Conservation (phyloP, 1,284 basidiomycete species). For the Sanghuangporus sanghuang region DNA sequence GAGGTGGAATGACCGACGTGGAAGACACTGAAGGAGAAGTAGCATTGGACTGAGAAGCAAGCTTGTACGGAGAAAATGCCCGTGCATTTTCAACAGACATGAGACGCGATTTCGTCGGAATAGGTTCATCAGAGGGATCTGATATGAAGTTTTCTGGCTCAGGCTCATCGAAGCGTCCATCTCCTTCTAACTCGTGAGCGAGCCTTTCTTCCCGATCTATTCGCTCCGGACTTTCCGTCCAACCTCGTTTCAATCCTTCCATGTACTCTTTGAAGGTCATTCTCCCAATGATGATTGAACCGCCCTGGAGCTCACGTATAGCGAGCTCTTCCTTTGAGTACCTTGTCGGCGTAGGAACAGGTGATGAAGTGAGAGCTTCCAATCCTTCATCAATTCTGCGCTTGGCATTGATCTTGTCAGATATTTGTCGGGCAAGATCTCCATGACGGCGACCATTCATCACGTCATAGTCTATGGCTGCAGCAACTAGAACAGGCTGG, state of each 20-base stretch:
- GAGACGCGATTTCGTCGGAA: slow-evolving; percentile 36
- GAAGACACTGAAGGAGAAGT: slow-evolving; percentile 24
- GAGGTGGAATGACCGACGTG: slow-evolving; percentile 34
- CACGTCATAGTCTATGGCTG: slow-evolving; percentile 89
- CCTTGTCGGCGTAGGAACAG: slow-evolving; percentile 52
- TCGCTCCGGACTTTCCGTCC: slow-evolving; percentile 68
- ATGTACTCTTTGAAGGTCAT: slow-evolving; percentile 94
- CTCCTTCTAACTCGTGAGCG: slow-evolving; percentile 61
- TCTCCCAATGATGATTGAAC: slow-evolving; percentile 84
- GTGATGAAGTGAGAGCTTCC: slow-evolving; percentile 42
- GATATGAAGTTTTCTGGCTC: slow-evolving; percentile 29
- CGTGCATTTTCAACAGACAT: slow-evolving; percentile 33
- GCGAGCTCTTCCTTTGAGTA: slow-evolving; percentile 52
- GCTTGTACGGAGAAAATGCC: slow-evolving; percentile 38
- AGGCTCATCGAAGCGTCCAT: slow-evolving; percentile 71
- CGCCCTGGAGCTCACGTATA: slow-evolving; percentile 71
- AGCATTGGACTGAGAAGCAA: slow-evolving; percentile 1
- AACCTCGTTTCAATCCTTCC: slow-evolving; percentile 81
- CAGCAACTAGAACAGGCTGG: slow-evolving; percentile 91
- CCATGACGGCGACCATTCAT: slow-evolving; percentile 81
- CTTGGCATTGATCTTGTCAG: slow-evolving; percentile 64
- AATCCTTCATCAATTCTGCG: slow-evolving; percentile 60
- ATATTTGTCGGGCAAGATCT: slow-evolving; percentile 72
- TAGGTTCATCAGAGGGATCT: slow-evolving; percentile 31
- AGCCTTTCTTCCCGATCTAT: slow-evolving; percentile 77